Base-by-base conservation (phyloP, 106 monocot species). In the Dioscorea alata region DNA sequence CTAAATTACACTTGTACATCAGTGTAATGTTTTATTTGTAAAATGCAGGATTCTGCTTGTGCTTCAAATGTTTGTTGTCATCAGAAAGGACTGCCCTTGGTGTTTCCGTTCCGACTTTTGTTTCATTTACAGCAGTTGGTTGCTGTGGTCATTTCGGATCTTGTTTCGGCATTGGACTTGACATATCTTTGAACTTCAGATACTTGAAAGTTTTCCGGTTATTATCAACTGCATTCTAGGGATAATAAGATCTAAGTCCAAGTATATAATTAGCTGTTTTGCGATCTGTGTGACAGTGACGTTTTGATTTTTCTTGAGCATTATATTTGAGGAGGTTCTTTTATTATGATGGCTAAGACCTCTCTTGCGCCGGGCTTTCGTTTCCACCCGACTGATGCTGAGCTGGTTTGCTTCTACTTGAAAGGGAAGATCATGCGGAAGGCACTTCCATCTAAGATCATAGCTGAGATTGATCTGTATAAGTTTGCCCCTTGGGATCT, bases 401-500 rank as follows among this genome's bases (percentile, higher is more conserved):
- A 91, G 54, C 58, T 91, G 54, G 67, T 84, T 66, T 62, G 65
- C 13, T 84, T 87, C 67, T 90, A 87, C 65, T 52, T 91, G 65
- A 91, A 87, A 74, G 71, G 84, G 32, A 91, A 80, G 56, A 51
- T 91, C 22, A 60, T 74, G 64, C 75, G 82, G 65, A 84, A 84
- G 65, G 71, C 52, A 23, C 52, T 81, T 56, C 70, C 42, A 33
- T 28, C 63, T 68, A 72, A 87, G 49, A 82, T 71, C 80, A 71
- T 87, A 69, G 57, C 87, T 12, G 91, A 77, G 61, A 35, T 84
- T 70, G 87, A 91, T 33, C 71, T 91, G n/a, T 91, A 91, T 67
- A 87, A 91, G 49, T 87, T 81, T 77, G 72, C 84, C 66, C 91
- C 91, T 63, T 87, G 87, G 87, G 91, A 91, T 60, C 91, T 91